Evolutionary conservation across 2,329 filamentous ascomycete species (phyloP), one percentile per base, ranked within the genome.

Genomic region (Xylariomycetidae sp.): DNA sequence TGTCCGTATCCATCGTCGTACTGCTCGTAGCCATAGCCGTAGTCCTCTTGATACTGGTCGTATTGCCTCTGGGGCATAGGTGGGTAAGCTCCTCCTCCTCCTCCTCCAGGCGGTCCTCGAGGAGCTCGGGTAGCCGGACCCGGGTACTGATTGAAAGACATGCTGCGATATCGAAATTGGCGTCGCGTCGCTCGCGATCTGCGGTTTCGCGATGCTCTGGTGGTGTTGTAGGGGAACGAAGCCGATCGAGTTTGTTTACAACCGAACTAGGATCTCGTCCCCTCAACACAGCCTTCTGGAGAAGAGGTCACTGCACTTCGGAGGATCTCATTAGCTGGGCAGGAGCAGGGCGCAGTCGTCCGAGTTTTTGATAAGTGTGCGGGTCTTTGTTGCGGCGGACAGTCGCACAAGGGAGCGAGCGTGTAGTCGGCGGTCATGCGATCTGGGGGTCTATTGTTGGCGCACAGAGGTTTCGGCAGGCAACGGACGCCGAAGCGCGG

Each of bases 21-120:
- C 17, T 62, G 59, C 13, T 67, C 65, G 29, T 65, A 61, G 15
- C 64, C 66, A 38, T 68, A 63, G 30, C 57, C 64, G 39, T 72
- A 64, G 10, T 61, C 62, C 30, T 68, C 61, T 33, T 67, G 60
- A 35, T 69, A 67, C 31, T 63, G 58, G 33, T 69, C 60, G 38
- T 70, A 67, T 35, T 70, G 51, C 35, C 44, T 44, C 26, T 48
- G 47, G 1, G 46, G 41, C 19, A 43, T 27, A 12, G 43, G 49
- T 3, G 47, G 48, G 31, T 52, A 53, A 15, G 32, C 31, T 32
- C 48, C n/a, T n/a, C n/a, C n/a, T n/a, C n/a, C n/a, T n/a, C n/a
- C n/a, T n/a, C n/a, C 50, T 37, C 49, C 43, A n/a, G 41, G 38
- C 15, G 43, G 46, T 20, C 47, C 47, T 13, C 49, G 49, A 19